Base-by-base conservation (phyloP, 306 rosid species). In the Echinosophora koreensis region DNA sequence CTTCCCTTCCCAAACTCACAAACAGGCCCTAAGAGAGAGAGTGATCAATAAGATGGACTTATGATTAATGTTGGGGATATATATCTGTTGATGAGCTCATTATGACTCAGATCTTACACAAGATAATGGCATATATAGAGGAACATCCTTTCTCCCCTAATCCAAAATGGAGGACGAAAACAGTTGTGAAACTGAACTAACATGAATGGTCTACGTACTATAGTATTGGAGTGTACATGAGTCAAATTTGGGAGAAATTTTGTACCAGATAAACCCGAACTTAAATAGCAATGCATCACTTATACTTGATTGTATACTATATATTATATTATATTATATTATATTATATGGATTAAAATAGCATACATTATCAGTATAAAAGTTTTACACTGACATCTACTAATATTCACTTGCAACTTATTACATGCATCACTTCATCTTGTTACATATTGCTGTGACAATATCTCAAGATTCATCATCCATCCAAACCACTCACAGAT, bases 71-170 rank as follows among this genome's bases (percentile, higher is more conserved):
- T n/a, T 66, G 27, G 11, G 2, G 22, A 5, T 27, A 28, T 73
- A 52, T 73, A 52, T 70, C 18, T 39, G 30, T 27, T 60, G 32
- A 58, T 83, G 76, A 83, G 37, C 72, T 86, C 87, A 86, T 57
- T 60, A 52, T 86, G 87, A 86, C 82, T 73, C 60, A 22, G 16
- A 77, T 62, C 71, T 86, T 80, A 82, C 69, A 76, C 67, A 59
- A 69, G 8, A 34, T 51, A 46, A 34, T 32, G 65, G 51, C 5
- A 52, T 63, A 38, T 34, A 34, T 11, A 42, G 3, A 41, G 7
- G 46, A 77, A 32, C 12, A 9, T 5, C 30, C 58, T 4, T 14
- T n/a, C 10, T 7, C 8, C 10, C 16, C 7, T 8, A 30, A 6
- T 67, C 39, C 27, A 10, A 17, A 44, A 56, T 0, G 16, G 38